Conservation (phyloP, 352 stramenopile genomes). For the Phytophthora litchii region DNA sequence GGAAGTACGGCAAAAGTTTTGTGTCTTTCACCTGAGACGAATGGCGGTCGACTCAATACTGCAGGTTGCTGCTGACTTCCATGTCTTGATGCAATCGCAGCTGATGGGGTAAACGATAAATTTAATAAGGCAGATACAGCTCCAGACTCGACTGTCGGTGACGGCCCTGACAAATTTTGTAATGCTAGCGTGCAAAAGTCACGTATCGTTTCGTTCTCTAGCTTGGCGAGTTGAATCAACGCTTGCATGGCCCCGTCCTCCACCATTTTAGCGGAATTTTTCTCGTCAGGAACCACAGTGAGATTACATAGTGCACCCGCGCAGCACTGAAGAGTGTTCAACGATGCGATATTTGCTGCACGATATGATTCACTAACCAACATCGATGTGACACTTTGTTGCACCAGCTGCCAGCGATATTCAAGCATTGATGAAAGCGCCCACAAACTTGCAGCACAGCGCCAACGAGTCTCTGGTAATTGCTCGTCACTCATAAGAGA, state of each 20-base stretch:
- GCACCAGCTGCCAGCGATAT: constrained; percentile 51
- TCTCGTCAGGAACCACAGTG: constrained; percentile 41
- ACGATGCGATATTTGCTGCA: constrained; percentile 16
- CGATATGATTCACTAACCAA: constrained; percentile 52
- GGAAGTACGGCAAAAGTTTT: constrained; percentile 51
- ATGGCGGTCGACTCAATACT: constrained; percentile 44
- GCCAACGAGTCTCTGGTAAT: constrained; percentile 62
- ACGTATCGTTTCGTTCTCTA: constrained; percentile 64
- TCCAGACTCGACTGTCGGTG: constrained; percentile 70
- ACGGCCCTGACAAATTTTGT: constrained; percentile 73
- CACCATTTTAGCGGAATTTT: constrained; percentile 65
- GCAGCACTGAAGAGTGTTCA: constrained; percentile 63
- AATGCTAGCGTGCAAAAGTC: constrained; percentile 75
- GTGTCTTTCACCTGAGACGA: constrained; percentile 50
- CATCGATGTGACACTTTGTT: constrained; percentile 51
- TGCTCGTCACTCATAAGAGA: constrained; percentile 42
- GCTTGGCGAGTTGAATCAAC: constrained; percentile 64
- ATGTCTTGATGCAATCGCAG: constrained; percentile 8
- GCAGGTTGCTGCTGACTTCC: constrained; percentile 15
- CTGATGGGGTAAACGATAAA: constrained; percentile 39
- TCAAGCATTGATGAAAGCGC: constrained; percentile 52
- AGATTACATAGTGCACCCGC: constrained; percentile 68
- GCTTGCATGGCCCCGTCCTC: constrained; percentile 64
- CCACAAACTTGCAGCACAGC: constrained; percentile 63
- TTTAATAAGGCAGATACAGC: constrained; percentile 65